Evolutionary conservation across 305 asterid genomes (phyloP), one percentile per base, ranked within the genome.

Genomic region (Fraxinus velutina): DNA sequence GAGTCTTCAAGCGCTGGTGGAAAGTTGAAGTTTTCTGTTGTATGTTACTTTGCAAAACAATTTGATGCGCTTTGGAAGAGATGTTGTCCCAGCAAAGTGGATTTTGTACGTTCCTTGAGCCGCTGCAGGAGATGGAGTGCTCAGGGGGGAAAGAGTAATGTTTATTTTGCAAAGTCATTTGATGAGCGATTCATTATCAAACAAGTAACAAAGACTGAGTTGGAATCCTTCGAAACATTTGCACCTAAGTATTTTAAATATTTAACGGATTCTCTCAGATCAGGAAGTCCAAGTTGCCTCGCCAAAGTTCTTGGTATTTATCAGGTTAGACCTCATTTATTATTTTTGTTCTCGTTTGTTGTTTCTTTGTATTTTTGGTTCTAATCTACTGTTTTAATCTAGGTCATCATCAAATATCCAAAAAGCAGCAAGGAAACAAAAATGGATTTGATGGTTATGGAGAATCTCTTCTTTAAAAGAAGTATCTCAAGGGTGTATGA

Each of bases 391-490:
- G 55, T 76, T 32, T 42, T 80, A 57, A 75, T 78, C 77, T 62
- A 96, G 99, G 98, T 93, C 17, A 83, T 85, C 0, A 87, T 92
- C 27, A 96, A 92, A 82, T 86, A 92, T 75, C 52, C 83, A 84
- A 96, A 88, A 86, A 91, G 97, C 15, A 93, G 98, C 29, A 94
- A 90, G 83, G 99, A 96, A 83, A 90, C 90, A 85, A 96, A 93
- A 84, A 93, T 96, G 94, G 98, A 96, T 84, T 74, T 96, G 87
- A 96, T 94, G 93, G 95, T 94, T 75, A 94, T 94, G 98, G 99
- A 96, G 94, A 96, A 96, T 88, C 97, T 96, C 42, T 96, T 96
- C 89, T 94, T 84, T 71, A 79, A 86, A 79, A 88, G 95, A 85
- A 94, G 39, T 44, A 92, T 96, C 57, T 90, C 97, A 0, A 88